phyloP scores from a whole-genome alignment of 345 rosid genomes.

The Eucalyptus paniculata region DNA sequence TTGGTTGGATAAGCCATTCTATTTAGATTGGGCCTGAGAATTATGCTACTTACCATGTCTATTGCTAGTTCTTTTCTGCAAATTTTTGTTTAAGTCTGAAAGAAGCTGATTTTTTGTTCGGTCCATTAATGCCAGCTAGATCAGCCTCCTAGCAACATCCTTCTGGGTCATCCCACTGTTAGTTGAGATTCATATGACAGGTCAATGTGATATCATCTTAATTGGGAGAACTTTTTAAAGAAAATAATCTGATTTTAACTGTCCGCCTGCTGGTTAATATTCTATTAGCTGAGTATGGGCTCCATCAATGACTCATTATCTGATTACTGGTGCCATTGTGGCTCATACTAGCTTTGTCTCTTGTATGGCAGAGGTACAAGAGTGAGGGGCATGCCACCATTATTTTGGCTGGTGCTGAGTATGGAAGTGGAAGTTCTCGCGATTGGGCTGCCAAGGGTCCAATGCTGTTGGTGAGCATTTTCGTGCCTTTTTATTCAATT shows the following conservation, averaged over 20 bases:
- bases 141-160: neutral
- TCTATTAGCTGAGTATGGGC: neutral
- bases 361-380: conserved; percentile 52
- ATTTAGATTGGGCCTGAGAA: neutral
- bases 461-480: conserved; percentile 52
- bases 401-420: conserved; percentile 87
- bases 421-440: conserved; percentile 97
- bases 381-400: conserved; percentile 54
- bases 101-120: neutral
- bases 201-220: neutral
- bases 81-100: neutral
- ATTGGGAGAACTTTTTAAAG: neutral
- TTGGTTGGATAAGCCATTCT: neutral
- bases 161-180: neutral
- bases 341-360: neutral
- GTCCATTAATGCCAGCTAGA: neutral
- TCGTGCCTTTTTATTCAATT: neutral
- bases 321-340: neutral
- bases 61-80: neutral
- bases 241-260: neutral
- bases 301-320: neutral
- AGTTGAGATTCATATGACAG: neutral
- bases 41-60: neutral
- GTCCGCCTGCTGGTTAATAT: neutral
- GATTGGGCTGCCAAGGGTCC: conserved; percentile 99